Conservation (phyloP, 2,329 filamentous ascomycete species). For the Botrytis fabae region DNA sequence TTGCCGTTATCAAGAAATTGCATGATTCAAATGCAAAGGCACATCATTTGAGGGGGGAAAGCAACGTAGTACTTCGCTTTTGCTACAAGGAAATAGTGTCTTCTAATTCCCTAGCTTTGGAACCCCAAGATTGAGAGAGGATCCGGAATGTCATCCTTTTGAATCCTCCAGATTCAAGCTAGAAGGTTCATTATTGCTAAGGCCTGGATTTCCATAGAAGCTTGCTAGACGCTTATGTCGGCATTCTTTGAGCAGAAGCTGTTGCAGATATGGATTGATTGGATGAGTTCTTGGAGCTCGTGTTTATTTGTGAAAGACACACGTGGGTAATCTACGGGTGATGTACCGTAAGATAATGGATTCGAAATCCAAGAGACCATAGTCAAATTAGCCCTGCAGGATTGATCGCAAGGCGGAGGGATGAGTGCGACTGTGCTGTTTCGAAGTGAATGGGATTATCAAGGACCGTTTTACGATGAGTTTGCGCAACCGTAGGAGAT, state of each 20-base stretch:
- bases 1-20: not conserved
- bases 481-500: not conserved
- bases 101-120: not conserved
- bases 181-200: not conserved
- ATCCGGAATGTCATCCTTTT: not conserved
- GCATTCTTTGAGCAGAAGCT: not conserved
- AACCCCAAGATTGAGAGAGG: not conserved
- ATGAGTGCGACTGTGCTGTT: not conserved
- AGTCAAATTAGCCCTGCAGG: slow-evolving; percentile 5
- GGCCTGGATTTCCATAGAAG: not conserved
- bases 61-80: not conserved
- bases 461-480: slow-evolving; percentile 1
- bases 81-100: not conserved
- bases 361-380: not conserved
- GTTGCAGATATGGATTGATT: not conserved
- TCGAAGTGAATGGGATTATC: not conserved
- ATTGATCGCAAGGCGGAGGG: not conserved
- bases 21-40: not conserved
- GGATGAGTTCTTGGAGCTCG: not conserved
- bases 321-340: not conserved
- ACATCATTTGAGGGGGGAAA: not conserved
- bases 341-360: not conserved
- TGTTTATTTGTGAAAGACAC: not conserved
- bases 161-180: not conserved
- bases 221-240: not conserved